Percentiles rank a stretch among this genome's conserved stretches.
These are phyloP conservation scores for Clavispora fructus DNA, from an alignment of 805 yeast species.

Conservation along the genomic window DNA sequence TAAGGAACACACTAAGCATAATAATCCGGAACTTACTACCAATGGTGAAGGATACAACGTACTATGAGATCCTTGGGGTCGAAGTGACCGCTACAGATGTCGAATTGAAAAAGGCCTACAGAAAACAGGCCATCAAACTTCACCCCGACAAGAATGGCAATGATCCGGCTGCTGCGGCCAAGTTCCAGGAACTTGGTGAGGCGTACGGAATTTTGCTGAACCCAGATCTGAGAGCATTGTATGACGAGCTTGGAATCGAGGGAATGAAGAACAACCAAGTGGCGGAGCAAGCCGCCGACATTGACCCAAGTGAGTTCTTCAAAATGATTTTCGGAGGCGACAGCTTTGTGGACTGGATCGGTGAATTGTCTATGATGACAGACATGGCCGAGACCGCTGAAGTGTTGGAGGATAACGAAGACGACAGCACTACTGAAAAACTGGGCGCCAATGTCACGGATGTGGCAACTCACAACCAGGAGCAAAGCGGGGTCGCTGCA, in stretches of 20 bases:
- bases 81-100: constrained; percentile 62
- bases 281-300: constrained; percentile 63
- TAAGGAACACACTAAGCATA: neutral
- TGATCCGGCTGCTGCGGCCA: constrained; percentile 82
- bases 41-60: constrained; percentile 83
- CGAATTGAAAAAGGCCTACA: constrained; percentile 88
- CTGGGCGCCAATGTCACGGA: constrained; percentile 6
- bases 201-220: constrained; percentile 83
- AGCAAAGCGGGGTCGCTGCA: neutral
- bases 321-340: constrained; percentile 81
- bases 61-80: constrained; percentile 78
- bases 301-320: constrained; percentile 83
- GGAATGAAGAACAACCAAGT: constrained; percentile 60
- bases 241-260: constrained; percentile 73
- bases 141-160: constrained; percentile 92
- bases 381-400: constrained; percentile 67
- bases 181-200: constrained; percentile 66
- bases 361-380: constrained; percentile 74
- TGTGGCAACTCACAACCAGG: constrained; percentile 19
- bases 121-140: constrained; percentile 15
- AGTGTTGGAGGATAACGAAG: constrained; percentile 35
- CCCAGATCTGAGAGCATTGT: constrained; percentile 57
- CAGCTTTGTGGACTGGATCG: constrained; percentile 75
- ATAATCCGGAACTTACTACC: neutral
- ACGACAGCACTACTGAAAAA: constrained; percentile 16